Conservation (phyloP, 1,284 basidiomycete species). For the Cerrena zonata region DNA sequence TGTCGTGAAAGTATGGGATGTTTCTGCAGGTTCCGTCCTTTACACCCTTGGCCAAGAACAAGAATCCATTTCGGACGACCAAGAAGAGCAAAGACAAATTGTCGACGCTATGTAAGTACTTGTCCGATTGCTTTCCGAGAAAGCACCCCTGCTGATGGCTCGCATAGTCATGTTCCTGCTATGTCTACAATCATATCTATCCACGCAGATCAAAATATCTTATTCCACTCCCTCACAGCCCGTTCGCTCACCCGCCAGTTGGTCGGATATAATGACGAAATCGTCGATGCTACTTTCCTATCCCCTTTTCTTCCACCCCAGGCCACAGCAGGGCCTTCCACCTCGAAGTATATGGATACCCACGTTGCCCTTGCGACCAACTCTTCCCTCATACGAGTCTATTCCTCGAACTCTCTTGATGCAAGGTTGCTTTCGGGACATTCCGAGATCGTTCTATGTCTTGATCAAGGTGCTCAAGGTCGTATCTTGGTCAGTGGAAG, state of each 20-base stretch:
- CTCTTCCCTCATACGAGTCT: constrained; percentile 86
- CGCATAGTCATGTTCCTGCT: constrained; percentile 59
- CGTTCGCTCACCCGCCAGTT: constrained; percentile 74
- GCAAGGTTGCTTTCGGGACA: constrained; percentile 83
- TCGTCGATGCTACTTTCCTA: constrained; percentile 84
- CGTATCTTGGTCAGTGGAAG: constrained; percentile 81
- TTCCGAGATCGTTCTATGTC: constrained; percentile 83
- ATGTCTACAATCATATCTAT: constrained; percentile 75
- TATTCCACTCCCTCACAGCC: constrained; percentile 73
- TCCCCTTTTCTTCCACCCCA: constrained; percentile 34
- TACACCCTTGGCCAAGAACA: constrained; percentile 56
- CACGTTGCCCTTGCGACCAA: constrained; percentile 94
- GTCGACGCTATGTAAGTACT: constrained; percentile 60
- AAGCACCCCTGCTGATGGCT: constrained; percentile 14
- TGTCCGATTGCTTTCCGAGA: constrained; percentile 11
- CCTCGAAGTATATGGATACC: constrained; percentile 40
- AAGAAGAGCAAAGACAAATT: constrained; percentile 77
- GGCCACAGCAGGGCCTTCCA: constrained; percentile 11
- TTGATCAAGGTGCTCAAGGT: constrained; percentile 68
- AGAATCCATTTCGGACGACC: constrained; percentile 43
- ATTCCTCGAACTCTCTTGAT: constrained; percentile 69
- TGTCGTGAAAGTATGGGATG: constrained; percentile 78
- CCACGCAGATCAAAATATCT: constrained; percentile 94
- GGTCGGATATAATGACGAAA: constrained; percentile 97
- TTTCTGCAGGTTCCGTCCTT: constrained; percentile 55